Conservation (phyloP, 495 filamentous ascomycete genomes). For the Talaromyces ruber region DNA sequence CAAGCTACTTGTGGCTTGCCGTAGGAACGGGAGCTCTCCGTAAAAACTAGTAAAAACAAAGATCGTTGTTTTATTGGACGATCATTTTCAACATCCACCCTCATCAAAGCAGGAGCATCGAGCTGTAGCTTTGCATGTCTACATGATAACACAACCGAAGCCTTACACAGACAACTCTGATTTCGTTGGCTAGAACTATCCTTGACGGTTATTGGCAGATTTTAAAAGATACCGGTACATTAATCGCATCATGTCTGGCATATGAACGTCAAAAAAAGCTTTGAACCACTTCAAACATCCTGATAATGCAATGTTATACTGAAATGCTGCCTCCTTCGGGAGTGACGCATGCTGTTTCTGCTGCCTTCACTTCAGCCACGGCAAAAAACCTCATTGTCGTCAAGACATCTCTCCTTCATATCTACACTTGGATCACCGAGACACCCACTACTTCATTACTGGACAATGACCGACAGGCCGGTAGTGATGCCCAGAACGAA, state of each 20-base stretch:
- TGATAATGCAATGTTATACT: constrained; percentile 70
- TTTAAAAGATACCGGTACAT: not conserved
- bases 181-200: not conserved
- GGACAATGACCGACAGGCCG: constrained; percentile 33
- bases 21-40: not conserved
- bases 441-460: constrained; percentile 13
- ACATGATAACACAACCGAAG: not conserved
- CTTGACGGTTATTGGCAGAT: not conserved
- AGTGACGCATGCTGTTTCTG: constrained; percentile 75
- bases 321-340: constrained; percentile 88
- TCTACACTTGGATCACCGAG: constrained; percentile 49
- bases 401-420: constrained; percentile 83
- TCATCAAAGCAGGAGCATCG: not conserved
- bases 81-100: not conserved
- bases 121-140: not conserved
- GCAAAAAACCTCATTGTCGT: constrained; percentile 80
- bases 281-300: not conserved
- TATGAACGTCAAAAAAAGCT: not conserved
- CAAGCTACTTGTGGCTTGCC: not conserved
- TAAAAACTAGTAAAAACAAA: not conserved
- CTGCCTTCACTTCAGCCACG: constrained; percentile 67
- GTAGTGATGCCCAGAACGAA: constrained; percentile 35
- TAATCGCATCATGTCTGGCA: not conserved
- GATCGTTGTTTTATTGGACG: constrained; percentile 2
- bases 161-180: not conserved